phyloP scores from a whole-genome alignment of 768 basidiomycete genomes.

The Boletus eberwhitei region DNA sequence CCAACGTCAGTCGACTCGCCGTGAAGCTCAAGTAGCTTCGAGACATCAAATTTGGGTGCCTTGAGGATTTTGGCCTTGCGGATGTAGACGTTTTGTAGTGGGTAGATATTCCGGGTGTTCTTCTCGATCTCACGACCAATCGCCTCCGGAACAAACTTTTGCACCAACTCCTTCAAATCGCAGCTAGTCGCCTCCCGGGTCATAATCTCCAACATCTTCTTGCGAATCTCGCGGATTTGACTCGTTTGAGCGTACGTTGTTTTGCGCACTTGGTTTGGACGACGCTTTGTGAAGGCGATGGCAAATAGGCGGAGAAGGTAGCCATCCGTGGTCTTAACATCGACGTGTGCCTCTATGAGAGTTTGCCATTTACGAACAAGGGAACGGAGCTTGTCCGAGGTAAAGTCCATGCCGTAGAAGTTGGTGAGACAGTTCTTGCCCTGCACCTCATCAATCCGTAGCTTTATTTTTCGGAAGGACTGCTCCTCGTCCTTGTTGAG shows the following conservation, averaged over 20 bases:
- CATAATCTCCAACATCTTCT: constrained; percentile 99
- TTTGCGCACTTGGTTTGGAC: constrained; percentile 95
- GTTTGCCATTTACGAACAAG: constrained; percentile 99
- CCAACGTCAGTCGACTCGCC: constrained; percentile 92
- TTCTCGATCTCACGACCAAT: constrained; percentile 99
- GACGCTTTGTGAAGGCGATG: constrained; percentile 98
- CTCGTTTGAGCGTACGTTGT: constrained; percentile 96
- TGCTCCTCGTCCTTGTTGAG: constrained; percentile 99
- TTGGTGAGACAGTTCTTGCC: constrained; percentile 99
- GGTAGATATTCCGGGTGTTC: constrained; percentile 93
- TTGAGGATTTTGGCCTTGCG: constrained; percentile 99
- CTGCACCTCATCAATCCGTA: constrained; percentile 93
- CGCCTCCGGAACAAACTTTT: constrained; percentile 98
- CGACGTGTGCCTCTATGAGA: constrained; percentile 97
- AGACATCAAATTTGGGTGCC: constrained; percentile 93
- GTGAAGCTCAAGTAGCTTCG: constrained; percentile 95
- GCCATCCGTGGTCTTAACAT: constrained; percentile 98
- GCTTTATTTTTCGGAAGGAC: constrained; percentile 98
- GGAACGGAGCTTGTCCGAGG: constrained; percentile 98
- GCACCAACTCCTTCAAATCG: constrained; percentile 96
- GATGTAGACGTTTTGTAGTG: constrained; percentile 97
- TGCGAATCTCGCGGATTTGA: constrained; percentile 96
- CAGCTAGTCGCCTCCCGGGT: constrained; percentile 91
- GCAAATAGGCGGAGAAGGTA: constrained; percentile 99
- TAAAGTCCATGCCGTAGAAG: constrained; percentile 99